A percentile compares a stretch with the other conserved stretches of the same genome.
Evolutionary conservation across 805 yeast species (phyloP).

Genomic region (Kodamaea neixiangensis): DNA sequence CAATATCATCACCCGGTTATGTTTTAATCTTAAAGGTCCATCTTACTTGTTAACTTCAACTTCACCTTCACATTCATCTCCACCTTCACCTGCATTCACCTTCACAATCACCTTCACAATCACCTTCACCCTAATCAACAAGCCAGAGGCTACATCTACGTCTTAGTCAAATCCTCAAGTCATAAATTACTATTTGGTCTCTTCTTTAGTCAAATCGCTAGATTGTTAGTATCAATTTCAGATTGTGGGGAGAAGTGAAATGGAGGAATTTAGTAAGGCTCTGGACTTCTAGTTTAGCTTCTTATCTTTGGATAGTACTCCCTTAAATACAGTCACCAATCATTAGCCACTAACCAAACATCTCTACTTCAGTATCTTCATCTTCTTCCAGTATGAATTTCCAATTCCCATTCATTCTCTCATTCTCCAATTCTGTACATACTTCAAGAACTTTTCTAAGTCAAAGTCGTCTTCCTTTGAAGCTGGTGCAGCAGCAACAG

Average conservation of each 20-base stretch:
- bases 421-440: constrained; percentile 23
- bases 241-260: background rate
- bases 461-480: constrained; percentile 45
- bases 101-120: too few relatives aligned
- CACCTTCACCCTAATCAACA: background rate
- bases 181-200: constrained; percentile 28
- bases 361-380: background rate
- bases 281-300: too few relatives aligned
- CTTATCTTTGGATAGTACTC: too few relatives aligned
- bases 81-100: too few relatives aligned
- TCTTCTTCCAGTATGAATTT: background rate
- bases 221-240: constrained; percentile 12
- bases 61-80: too few relatives aligned
- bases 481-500: constrained; percentile 24
- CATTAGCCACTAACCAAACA: background rate
- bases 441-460: constrained; percentile 44
- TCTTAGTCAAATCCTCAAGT: background rate
- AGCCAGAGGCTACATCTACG: background rate
- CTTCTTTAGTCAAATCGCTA: constrained; percentile 46
- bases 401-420: background rate
- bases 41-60: too few relatives aligned
- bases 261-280: background rate
- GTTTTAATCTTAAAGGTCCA: too few relatives aligned
- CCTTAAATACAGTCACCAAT: background rate
- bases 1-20: too few relatives aligned